A percentile compares a stretch with the other conserved stretches of the same genome.
Evolutionary conservation across 495 filamentous ascomycete genomes (phyloP).

Genomic region (Penicillium angulare): DNA sequence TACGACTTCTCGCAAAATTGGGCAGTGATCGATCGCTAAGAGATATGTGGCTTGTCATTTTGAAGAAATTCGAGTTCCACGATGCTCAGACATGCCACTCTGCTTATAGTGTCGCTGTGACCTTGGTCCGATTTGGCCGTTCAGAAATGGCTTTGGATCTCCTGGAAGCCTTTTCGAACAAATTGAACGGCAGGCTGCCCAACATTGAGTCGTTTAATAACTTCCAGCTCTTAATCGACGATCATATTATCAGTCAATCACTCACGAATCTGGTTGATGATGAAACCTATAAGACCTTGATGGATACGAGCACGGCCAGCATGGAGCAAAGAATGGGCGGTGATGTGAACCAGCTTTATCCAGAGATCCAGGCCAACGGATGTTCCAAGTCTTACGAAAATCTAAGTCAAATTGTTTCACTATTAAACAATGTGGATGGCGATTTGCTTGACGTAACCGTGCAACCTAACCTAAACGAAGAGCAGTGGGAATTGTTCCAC

Average conservation of each 20-base stretch:
- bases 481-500: background rate
- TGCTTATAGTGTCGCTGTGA: conserved; percentile 25
- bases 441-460: background rate
- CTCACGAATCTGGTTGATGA: conserved; percentile 23
- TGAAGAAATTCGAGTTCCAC: conserved; percentile 4
- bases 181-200: conserved; percentile 21
- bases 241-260: conserved; percentile 12
- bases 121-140: conserved; percentile 15
- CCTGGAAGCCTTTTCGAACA: conserved; percentile 28
- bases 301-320: conserved; percentile 20
- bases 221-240: conserved; percentile 18
- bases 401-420: conserved; percentile 23
- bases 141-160: conserved; percentile 19
- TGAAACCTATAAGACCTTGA: conserved; percentile 19
- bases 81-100: conserved; percentile 7
- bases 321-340: conserved; percentile 35
- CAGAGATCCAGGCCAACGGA: conserved; percentile 29
- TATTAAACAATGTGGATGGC: conserved; percentile 38
- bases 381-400: conserved; percentile 30
- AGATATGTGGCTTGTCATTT: conserved; percentile 20
- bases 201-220: conserved; percentile 17
- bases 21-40: conserved; percentile 10
- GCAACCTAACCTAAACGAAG: background rate
- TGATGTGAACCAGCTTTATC: conserved; percentile 21
- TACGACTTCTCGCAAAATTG: conserved; percentile 25